phyloP scores from a whole-genome alignment of 805 yeast species.

The Debaryomyces castellii region DNA sequence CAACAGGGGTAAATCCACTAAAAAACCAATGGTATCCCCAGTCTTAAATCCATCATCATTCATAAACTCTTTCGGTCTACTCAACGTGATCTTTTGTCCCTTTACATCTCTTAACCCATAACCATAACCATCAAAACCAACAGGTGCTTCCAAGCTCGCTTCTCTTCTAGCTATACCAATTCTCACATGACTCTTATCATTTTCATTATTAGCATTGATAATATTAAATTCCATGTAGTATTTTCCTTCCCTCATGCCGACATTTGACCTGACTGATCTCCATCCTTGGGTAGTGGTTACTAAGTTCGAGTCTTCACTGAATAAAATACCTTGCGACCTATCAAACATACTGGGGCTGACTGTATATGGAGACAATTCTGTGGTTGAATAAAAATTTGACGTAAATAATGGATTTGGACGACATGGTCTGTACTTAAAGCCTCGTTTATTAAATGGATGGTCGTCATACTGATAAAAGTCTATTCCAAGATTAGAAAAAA shows the following conservation, averaged over 20 bases:
- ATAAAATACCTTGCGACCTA: conserved; percentile 55
- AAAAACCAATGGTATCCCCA: conserved; percentile 84
- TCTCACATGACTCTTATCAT: conserved; percentile 58
- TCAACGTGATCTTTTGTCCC: conserved; percentile 74
- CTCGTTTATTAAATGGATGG: conserved; percentile 74
- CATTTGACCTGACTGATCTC: conserved; percentile 74
- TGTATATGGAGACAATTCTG: conserved; percentile 68
- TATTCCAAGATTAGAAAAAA: conserved; percentile 11
- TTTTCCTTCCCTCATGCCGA: conserved; percentile 72
- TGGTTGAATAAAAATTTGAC: conserved; percentile 62
- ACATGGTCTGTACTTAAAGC: conserved; percentile 80
- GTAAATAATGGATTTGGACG: conserved; percentile 62
- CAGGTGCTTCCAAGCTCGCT: conserved; percentile 90
- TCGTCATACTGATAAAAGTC: conserved; percentile 60
- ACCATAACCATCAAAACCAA: conserved; percentile 92
- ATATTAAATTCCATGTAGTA: conserved; percentile 80
- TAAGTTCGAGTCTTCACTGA: conserved; percentile 25
- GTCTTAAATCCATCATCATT: conserved; percentile 50
- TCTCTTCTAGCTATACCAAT: conserved; percentile 84
- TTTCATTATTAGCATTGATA: conserved; percentile 35
- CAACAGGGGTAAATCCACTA: conserved; percentile 64
- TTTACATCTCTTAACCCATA: conserved; percentile 82
- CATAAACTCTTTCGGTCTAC: conserved; percentile 62
- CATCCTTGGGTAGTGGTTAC: conserved; percentile 73
- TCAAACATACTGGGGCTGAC: conserved; percentile 67